These are phyloP conservation scores for Citrus sp. DNA, from an alignment of 345 rosid genomes.

Conservation along the genomic window DNA sequence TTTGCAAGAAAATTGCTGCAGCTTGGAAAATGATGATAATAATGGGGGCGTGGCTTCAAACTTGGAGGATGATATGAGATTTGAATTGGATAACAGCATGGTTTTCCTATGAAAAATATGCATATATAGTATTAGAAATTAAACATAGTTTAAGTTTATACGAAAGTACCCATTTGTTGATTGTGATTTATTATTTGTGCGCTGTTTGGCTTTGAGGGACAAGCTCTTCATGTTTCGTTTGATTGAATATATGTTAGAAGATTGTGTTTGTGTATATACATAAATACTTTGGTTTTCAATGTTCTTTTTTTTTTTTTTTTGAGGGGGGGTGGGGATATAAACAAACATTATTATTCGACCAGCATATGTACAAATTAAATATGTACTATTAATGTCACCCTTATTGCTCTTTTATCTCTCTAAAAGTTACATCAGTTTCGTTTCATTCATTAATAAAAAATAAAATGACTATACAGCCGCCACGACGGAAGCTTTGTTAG, in stretches of 20 bases:
- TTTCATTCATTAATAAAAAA: background rate
- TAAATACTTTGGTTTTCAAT: background rate
- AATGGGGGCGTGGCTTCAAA: constrained; percentile 31
- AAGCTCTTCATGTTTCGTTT: constrained; percentile 1
- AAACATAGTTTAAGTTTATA: no score
- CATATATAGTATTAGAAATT: background rate
- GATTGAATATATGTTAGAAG: background rate
- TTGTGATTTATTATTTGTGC: constrained; percentile 4
- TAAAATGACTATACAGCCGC: background rate
- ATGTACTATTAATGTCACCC: background rate
- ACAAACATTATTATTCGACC: background rate
- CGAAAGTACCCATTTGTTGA: constrained; percentile 15
- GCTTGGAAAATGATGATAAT: constrained; percentile 24
- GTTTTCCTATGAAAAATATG: constrained; percentile 29
- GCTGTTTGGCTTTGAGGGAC: constrained; percentile 20
- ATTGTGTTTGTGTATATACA: constrained; percentile 1
- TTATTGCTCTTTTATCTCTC: background rate
- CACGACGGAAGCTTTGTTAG: background rate
- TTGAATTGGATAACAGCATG: constrained; percentile 37
- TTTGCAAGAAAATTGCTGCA: constrained; percentile 28
- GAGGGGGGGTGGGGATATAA: no score
- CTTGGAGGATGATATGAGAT: constrained; percentile 36
- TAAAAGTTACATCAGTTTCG: background rate
- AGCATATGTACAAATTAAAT: background rate
- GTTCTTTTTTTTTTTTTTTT: no score